phyloP scores from a whole-genome alignment of 2,329 filamentous ascomycete genomes.

The Aspergillus ochraceus region DNA sequence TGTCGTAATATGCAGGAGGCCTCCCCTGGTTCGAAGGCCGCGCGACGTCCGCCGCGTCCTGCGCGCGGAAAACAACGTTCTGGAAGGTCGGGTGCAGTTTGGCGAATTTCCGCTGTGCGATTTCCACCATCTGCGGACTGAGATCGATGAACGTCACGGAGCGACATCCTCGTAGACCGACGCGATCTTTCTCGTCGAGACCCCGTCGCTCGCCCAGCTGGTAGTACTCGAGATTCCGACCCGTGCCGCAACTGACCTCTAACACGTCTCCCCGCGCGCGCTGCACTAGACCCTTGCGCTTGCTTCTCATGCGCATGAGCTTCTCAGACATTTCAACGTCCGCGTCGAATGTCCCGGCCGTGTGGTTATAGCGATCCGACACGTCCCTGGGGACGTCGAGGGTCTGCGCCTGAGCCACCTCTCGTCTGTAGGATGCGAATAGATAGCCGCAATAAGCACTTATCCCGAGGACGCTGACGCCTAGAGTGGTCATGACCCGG shows the following conservation, averaged over 20 bases:
- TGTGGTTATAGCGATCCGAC: slow-evolving; percentile 48
- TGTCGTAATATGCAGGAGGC: slow-evolving; percentile 40
- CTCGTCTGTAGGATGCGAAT: slow-evolving; percentile 43
- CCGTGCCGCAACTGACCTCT: slow-evolving; percentile 53
- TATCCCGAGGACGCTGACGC: slow-evolving; percentile 40
- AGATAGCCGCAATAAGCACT: slow-evolving; percentile 47
- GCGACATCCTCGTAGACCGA: slow-evolving; percentile 35
- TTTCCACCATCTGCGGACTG: slow-evolving; percentile 49
- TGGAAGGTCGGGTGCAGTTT: slow-evolving; percentile 33
- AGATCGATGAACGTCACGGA: slow-evolving; percentile 50
- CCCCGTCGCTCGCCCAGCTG: slow-evolving; percentile 38
- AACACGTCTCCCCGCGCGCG: slow-evolving; percentile 48
- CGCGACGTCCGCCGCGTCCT: slow-evolving; percentile 36
- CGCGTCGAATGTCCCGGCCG: slow-evolving; percentile 45
- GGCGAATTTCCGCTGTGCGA: slow-evolving; percentile 46
- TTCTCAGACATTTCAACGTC: slow-evolving; percentile 47
- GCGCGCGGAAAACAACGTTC: slow-evolving; percentile 34
- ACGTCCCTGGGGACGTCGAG: slow-evolving; percentile 43
- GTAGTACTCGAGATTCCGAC: slow-evolving; percentile 50
- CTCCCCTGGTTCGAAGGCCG: slow-evolving; percentile 8
- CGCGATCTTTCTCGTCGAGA: slow-evolving; percentile 31
- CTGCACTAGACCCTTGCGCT: slow-evolving; percentile 43
- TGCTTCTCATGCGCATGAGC: slow-evolving; percentile 41
- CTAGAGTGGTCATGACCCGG: slow-evolving; percentile 37
- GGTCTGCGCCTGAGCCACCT: slow-evolving; percentile 32